Evolutionary conservation across 2,329 filamentous ascomycete genomes (phyloP), one percentile per base, ranked within the genome.

Genomic region (Aureobasidium sp.): DNA sequence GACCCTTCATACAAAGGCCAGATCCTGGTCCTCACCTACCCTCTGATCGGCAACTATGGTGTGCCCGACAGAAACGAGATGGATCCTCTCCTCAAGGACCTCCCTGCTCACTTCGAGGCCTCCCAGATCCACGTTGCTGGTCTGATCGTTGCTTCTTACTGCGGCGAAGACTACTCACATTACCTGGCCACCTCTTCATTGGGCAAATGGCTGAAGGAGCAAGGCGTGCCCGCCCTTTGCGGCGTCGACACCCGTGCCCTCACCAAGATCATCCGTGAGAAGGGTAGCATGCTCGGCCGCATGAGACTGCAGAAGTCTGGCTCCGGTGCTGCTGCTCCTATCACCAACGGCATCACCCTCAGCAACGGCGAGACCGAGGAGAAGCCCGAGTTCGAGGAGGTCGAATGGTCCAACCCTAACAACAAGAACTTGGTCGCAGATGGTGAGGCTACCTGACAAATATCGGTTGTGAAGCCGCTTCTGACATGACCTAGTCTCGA

Each of bases 11-110:
- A 94, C 77, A 87, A 89, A 55, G 90, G 90, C 65, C 93, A 99
- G 79, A 96, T 99, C 70, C 84, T 99, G 69, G 92, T 97, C 76
- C 87, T 97, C 71, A 99, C 93, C 60, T 97, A 96, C 76, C 94
- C 93, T 63, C 82, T 97, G 43, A 89, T 96, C 64, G 93, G 93
- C 75, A 99, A 97, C 82, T 99, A 99, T 79, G 93, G 93, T 75
- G 94, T 97, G 32, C 94, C 94, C 60, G 90, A 90, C 53, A 84
- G 92, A 68, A 89, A 96, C 66, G 84, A 87, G 60, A 83, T 90
- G 78, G 93, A 97, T 75, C 85, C 90, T 73, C 82, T 97, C 61
- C 84, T 97, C 56, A 84, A 87, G 71, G 89, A 92, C 71, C 83
- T 97, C 62, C 92, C 93, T 36, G 92, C 91, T 66, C 84, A 97